These are phyloP conservation scores for Neurospora cerealis DNA, from an alignment of 495 filamentous ascomycete genomes.

Conservation along the genomic window DNA sequence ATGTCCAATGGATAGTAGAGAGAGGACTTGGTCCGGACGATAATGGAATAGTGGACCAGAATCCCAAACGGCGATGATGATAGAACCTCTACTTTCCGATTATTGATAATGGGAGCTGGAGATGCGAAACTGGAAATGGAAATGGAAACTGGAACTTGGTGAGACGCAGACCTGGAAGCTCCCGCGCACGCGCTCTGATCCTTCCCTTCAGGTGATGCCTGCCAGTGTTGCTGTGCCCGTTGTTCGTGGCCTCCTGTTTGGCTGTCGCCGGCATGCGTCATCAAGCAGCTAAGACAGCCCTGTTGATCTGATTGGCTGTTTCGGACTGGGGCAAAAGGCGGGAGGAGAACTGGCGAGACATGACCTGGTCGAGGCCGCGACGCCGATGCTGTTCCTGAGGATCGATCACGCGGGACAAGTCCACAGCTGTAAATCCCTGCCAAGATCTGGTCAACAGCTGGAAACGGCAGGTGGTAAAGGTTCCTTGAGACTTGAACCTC, in stretches of 20 bases:
- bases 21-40: background rate
- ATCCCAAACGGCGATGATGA: background rate
- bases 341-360: background rate
- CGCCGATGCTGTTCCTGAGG: background rate
- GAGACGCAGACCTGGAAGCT: background rate
- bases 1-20: background rate
- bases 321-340: background rate
- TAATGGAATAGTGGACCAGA: background rate
- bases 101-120: background rate
- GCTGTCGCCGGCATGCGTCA: background rate
- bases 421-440: background rate
- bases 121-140: background rate
- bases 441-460: background rate
- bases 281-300: background rate
- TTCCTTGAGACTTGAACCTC: background rate
- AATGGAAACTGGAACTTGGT: background rate
- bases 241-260: background rate
- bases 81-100: background rate
- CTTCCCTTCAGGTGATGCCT: background rate
- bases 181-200: background rate
- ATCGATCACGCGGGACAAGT: background rate
- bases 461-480: background rate
- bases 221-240: background rate
- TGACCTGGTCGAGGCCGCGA: background rate
- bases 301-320: background rate